These are phyloP conservation scores for Boletellus sp. DNA, from an alignment of 1,284 basidiomycete genomes.

Conservation along the genomic window DNA sequence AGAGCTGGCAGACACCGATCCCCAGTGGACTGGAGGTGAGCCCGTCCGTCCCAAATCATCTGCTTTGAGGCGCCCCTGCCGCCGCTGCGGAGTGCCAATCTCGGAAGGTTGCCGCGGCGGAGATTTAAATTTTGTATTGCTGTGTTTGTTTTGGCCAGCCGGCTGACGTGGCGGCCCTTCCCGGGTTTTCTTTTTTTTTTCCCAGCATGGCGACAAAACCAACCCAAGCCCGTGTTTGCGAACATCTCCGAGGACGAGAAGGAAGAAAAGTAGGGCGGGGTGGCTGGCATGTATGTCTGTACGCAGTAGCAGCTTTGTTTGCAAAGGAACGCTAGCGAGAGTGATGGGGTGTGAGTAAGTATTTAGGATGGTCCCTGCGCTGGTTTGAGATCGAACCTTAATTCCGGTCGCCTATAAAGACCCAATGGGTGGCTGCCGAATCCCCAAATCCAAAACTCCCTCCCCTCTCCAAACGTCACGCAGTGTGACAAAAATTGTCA, in stretches of 20 bases:
- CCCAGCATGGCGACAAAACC: slow-evolving; percentile 78
- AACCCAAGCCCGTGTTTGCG: slow-evolving; percentile 77
- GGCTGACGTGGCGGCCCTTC: slow-evolving; percentile 66
- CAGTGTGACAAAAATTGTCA: slow-evolving; percentile 48
- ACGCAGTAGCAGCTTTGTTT: slow-evolving; percentile 8
- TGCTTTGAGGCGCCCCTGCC: slow-evolving; percentile 7
- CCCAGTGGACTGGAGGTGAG: slow-evolving; percentile 80
- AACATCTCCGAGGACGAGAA: slow-evolving; percentile 47
- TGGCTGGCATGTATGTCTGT: slow-evolving; percentile 28
- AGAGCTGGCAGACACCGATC: slow-evolving; percentile 67
- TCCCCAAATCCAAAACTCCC: slow-evolving; percentile 69
- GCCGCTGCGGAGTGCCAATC: slow-evolving; percentile 31
- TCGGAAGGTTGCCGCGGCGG: slow-evolving; percentile 35
- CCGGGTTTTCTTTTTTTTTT: slow-evolving; percentile 45
- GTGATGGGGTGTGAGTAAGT: slow-evolving; percentile 33
- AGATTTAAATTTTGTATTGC: slow-evolving; percentile 41
- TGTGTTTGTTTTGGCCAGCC: slow-evolving; percentile 44
- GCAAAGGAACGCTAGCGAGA: slow-evolving; percentile 8
- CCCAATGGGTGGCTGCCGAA: slow-evolving; percentile 62
- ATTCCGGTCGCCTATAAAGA: slow-evolving; percentile 74
- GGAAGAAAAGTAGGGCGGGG: slow-evolving; percentile 51
- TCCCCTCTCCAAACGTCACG: slow-evolving; percentile 45
- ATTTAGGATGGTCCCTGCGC: slow-evolving; percentile 55
- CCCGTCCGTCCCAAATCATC: slow-evolving; percentile 15
- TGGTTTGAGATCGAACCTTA: slow-evolving; percentile 74